Evolutionary conservation across 495 filamentous ascomycete species (phyloP), one percentile per base, ranked within the genome.

Genomic region (Aspergillus hancockii): DNA sequence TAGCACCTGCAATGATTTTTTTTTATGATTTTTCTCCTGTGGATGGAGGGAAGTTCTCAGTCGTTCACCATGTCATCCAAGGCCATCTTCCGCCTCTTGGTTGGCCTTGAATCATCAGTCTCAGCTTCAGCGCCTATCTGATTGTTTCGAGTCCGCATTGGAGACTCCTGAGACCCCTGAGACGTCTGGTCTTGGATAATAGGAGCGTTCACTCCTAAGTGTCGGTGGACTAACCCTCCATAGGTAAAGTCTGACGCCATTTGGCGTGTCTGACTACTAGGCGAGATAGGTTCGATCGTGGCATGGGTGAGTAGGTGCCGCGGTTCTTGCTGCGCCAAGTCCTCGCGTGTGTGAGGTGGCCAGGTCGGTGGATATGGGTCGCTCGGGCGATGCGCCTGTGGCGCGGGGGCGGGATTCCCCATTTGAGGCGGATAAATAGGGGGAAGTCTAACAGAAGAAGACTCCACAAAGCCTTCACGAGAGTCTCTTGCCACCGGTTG

Each of bases 41-140:
- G 43, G 43, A 23, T 13, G 1, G 8, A 47, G 47, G 14, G 19
- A 19, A 31, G 5, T 14, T 16, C 25, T 64, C 60, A 80, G 23
- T 72, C 75, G 45, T 80, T 80, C 16, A 80, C 77, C 68, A 80
- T 80, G 46, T 80, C 75, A 56, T 80, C 73, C 52, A 80, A 51
- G 14, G 77, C 61, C 92, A 88, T 67, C 80, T 88, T 62, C 86
- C 81, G 75, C 79, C 95, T 67, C 82, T 92, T 64, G 84, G 90
- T 14, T 79, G 91, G 49, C 83, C 91, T 71, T 83, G 61, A 57
- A 19, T 75, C 73, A 1, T 63, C 55, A 12, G 46, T 28, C n/a
- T 75, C 66, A 3, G 62, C 45, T 31, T 73, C 70, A 19, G 63
- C 60, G 1, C 28, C 59, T 1, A 63, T 49, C 14, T 59, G 65